These are phyloP conservation scores for Acanthamoeba castellanii DNA, from an alignment of 208 protist species.

Conservation along the genomic window DNA sequence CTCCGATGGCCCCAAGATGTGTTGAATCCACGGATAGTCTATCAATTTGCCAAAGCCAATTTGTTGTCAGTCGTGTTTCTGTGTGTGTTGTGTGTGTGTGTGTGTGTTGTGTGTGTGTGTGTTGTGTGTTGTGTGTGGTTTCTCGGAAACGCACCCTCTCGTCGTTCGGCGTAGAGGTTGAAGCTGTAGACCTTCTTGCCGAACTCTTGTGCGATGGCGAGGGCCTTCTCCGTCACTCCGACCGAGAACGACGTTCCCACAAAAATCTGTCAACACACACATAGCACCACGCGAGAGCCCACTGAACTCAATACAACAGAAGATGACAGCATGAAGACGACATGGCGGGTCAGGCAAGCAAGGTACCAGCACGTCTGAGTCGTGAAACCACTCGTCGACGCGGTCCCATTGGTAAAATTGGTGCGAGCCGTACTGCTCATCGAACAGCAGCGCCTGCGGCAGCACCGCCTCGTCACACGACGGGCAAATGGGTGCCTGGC, in stretches of 20 bases:
- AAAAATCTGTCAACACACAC: conserved; percentile 1
- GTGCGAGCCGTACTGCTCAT: conserved; percentile 60
- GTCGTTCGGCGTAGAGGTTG: conserved; percentile 53
- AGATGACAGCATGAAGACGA: too few species aligned
- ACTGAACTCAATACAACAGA: too few species aligned
- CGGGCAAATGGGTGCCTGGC: conserved; percentile 14
- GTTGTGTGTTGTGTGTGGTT: background rate
- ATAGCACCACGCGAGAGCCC: too few species aligned
- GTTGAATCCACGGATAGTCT: conserved; percentile 59
- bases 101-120: background rate
- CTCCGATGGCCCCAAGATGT: conserved; percentile 38
- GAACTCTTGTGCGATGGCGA: conserved; percentile 3
- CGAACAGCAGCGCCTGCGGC: conserved; percentile 63
- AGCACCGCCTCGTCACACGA: conserved; percentile 30
- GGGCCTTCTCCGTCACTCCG: conserved; percentile 37
- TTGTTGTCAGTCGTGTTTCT: too few species aligned
- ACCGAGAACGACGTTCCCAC: conserved; percentile 47
- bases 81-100: background rate
- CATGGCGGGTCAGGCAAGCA: background rate
- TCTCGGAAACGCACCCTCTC: conserved; percentile 36
- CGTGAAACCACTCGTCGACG: conserved; percentile 36
- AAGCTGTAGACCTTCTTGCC: conserved; percentile 61
- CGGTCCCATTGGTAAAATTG: conserved; percentile 47
- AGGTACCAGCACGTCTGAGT: conserved; percentile 10
- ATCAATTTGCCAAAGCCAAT: too few species aligned